phyloP scores from a whole-genome alignment of 192 early-diverging fungal genomes.

The Entrophospora sp. region DNA sequence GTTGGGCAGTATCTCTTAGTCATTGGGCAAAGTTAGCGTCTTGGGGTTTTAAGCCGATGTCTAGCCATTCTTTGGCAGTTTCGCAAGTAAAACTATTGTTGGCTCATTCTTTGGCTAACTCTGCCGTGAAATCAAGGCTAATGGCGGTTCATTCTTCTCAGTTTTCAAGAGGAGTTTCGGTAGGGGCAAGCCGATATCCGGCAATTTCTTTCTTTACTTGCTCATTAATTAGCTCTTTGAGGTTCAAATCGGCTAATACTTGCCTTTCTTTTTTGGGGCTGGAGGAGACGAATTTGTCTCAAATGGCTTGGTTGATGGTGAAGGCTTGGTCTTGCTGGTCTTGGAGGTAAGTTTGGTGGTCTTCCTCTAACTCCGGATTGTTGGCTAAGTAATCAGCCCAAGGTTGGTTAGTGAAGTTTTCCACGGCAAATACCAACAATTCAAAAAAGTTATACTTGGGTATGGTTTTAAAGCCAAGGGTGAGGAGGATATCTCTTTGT shows the following conservation, averaged over 20 bases:
- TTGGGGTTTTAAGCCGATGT: too few relatives aligned
- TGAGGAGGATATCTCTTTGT: background rate
- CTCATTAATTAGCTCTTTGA: slow-evolving; percentile 5
- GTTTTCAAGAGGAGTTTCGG: too few relatives aligned
- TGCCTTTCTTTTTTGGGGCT: background rate
- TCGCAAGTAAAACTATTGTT: too few relatives aligned
- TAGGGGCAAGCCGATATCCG: background rate
- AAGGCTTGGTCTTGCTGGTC: background rate
- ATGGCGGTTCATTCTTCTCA: background rate
- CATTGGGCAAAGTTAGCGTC: too few relatives aligned
- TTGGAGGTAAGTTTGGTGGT: background rate
- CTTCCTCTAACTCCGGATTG: background rate
- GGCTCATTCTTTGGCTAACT: too few relatives aligned
- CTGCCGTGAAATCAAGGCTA: too few relatives aligned
- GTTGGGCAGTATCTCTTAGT: too few relatives aligned
- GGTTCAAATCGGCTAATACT: background rate
- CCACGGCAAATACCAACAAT: background rate
- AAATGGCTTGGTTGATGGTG: slow-evolving; percentile 1
- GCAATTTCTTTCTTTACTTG: background rate
- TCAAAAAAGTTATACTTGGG: background rate
- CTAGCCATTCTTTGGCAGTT: too few relatives aligned
- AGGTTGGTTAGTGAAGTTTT: background rate
- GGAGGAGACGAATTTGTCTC: slow-evolving; percentile 3
- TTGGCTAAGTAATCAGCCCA: background rate
- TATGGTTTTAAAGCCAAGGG: background rate